Evolutionary conservation across 1,284 basidiomycete genomes (phyloP).

Genomic region (Cerrena zonata): DNA sequence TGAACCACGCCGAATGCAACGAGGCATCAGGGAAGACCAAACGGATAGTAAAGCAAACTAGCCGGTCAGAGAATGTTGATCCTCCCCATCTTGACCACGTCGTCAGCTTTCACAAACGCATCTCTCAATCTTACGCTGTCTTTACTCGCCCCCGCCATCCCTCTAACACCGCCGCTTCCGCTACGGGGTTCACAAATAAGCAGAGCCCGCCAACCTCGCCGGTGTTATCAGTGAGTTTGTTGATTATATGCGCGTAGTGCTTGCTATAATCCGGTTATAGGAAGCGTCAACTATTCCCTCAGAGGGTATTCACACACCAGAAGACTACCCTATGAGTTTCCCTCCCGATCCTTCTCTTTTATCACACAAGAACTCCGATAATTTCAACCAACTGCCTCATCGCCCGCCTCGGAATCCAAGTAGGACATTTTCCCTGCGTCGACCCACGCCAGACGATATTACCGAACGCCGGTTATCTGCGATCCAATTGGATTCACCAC

Average conservation of each 20-base stretch:
- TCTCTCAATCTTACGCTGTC: constrained; percentile 17
- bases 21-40: background rate
- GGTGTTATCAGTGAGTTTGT: background rate
- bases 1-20: background rate
- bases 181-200: background rate
- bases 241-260: background rate
- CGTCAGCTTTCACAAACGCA: constrained; percentile 26
- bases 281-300: constrained; percentile 1
- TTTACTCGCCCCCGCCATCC: background rate
- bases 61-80: constrained; percentile 1
- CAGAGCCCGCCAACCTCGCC: background rate
- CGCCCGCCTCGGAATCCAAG: background rate
- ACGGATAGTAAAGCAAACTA: background rate
- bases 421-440: background rate
- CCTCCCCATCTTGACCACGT: constrained; percentile 26
- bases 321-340: constrained; percentile 1
- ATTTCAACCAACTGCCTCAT: background rate
- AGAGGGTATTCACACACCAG: background rate
- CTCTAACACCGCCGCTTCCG: background rate
- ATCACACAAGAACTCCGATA: background rate
- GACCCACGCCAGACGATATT: background rate
- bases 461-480: constrained; percentile 7
- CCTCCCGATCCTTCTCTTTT: background rate
- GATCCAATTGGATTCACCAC: constrained; percentile 17
- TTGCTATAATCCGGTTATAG: background rate